Evolutionary conservation across 2,329 filamentous ascomycete genomes (phyloP).

Genomic region (Bipolaris bicolor): DNA sequence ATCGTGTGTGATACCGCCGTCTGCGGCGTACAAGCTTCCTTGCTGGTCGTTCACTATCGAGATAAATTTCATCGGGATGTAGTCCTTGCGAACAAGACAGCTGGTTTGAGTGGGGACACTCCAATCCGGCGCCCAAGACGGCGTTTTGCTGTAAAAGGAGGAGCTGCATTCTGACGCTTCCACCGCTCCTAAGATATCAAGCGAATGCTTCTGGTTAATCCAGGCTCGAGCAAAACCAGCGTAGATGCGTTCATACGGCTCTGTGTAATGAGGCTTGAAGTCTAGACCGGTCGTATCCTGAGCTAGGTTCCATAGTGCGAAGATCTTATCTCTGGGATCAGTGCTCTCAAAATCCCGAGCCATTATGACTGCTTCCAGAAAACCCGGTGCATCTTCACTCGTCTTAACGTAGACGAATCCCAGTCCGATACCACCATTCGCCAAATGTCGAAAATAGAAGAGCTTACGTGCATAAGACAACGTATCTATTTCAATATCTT

Average conservation of each 20-base stretch:
- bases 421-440: background rate
- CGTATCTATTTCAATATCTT: background rate
- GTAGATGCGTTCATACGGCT: background rate
- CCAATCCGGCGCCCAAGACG: background rate
- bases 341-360: constrained; percentile 1
- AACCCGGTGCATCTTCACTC: background rate
- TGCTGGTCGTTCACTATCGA: background rate
- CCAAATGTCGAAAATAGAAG: background rate
- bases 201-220: background rate
- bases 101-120: background rate
- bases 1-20: background rate
- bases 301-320: background rate
- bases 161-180: background rate
- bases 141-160: background rate
- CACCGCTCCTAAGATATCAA: background rate
- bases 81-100: background rate
- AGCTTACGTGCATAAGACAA: background rate
- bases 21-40: background rate
- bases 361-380: background rate
- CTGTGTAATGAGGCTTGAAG: background rate
- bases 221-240: background rate
- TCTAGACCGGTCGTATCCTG: background rate
- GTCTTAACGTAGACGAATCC: background rate
- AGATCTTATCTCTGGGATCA: constrained; percentile 1
- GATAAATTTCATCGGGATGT: background rate